Percentiles rank a stretch among this genome's conserved stretches.
phyloP scores from a whole-genome alignment of 2,329 filamentous ascomycete species.

The Aspergillus sp. region DNA sequence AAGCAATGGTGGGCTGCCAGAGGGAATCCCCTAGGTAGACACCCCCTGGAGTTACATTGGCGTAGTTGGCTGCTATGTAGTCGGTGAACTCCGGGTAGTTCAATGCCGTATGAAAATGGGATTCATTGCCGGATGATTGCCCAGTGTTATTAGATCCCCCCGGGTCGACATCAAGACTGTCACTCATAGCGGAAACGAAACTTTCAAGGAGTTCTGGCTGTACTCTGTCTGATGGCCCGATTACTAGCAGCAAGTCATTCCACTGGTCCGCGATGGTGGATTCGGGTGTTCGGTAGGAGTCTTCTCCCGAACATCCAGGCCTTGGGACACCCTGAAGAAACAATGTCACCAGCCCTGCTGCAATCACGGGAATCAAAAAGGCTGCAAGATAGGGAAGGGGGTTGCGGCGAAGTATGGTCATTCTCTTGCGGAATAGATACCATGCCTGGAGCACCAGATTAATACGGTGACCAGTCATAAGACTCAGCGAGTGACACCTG shows the following conservation, averaged over 20 bases:
- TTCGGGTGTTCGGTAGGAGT: slow-evolving; percentile 20
- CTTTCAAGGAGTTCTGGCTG: slow-evolving; percentile 22
- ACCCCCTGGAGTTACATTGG: slow-evolving; percentile 72
- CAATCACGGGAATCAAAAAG: slow-evolving; percentile 74
- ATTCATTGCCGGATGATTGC: slow-evolving; percentile 26
- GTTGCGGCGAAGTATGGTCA: slow-evolving; percentile 75
- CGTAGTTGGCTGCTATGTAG: slow-evolving; percentile 63
- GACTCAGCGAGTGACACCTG: slow-evolving; percentile 32
- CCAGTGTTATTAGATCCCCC: neutral
- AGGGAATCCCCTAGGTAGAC: slow-evolving; percentile 69
- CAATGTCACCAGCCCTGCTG: slow-evolving; percentile 74
- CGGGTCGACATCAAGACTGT: neutral
- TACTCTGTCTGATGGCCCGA: slow-evolving; percentile 37
- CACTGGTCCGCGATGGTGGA: slow-evolving; percentile 30
- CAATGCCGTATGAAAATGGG: slow-evolving; percentile 56
- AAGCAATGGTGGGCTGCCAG: slow-evolving; percentile 67
- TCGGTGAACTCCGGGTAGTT: slow-evolving; percentile 67
- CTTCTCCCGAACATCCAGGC: slow-evolving; percentile 52
- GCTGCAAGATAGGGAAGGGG: slow-evolving; percentile 74
- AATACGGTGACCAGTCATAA: slow-evolving; percentile 69
- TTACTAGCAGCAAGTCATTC: slow-evolving; percentile 33
- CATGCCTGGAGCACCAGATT: slow-evolving; percentile 68
- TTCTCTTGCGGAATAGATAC: slow-evolving; percentile 75
- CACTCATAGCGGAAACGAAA: slow-evolving; percentile 16
- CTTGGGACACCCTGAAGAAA: slow-evolving; percentile 63